Conservation (phyloP, 176 grass and related monocot species). For the Neostapfia colusana region DNA sequence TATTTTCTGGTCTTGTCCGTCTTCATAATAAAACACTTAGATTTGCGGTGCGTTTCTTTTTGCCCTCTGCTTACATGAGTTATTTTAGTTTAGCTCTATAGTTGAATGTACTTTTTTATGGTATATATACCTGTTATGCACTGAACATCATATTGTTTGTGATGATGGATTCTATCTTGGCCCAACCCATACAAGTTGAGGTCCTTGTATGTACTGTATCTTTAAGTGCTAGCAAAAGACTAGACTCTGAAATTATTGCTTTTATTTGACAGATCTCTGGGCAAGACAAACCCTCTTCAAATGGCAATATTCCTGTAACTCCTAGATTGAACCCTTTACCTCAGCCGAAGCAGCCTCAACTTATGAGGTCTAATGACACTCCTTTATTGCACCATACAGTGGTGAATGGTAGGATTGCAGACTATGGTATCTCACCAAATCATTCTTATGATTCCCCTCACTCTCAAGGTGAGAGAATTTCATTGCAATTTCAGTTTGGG, state of each 20-base stretch:
- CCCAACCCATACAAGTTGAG: background rate
- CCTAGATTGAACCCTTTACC: slow-evolving; percentile 56
- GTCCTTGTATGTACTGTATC: background rate
- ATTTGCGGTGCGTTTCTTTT: slow-evolving; percentile 90
- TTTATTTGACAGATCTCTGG: slow-evolving; percentile 77
- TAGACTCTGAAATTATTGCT: slow-evolving; percentile 23
- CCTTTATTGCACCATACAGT: slow-evolving; percentile 33
- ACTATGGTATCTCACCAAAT: slow-evolving; percentile 42
- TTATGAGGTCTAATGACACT: slow-evolving; percentile 45
- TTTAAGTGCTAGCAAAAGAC: background rate
- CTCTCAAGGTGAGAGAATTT: slow-evolving; percentile 44
- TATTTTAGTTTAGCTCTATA: background rate
- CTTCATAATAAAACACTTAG: slow-evolving; percentile 85
- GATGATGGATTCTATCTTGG: background rate
- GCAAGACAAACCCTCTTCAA: slow-evolving; percentile 74
- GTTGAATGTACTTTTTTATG: background rate
- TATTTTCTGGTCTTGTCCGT: slow-evolving; percentile 90
- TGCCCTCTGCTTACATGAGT: slow-evolving; percentile 19
- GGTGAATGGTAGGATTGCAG: slow-evolving; percentile 45
- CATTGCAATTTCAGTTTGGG: slow-evolving; percentile 1
- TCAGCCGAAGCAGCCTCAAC: slow-evolving; percentile 43
- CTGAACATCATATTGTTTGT: background rate
- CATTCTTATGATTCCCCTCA: slow-evolving; percentile 45
- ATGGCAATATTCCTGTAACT: slow-evolving; percentile 49
- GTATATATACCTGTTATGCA: background rate